Base-by-base conservation (phyloP, 345 rosid species). In the Clausena lansium region DNA sequence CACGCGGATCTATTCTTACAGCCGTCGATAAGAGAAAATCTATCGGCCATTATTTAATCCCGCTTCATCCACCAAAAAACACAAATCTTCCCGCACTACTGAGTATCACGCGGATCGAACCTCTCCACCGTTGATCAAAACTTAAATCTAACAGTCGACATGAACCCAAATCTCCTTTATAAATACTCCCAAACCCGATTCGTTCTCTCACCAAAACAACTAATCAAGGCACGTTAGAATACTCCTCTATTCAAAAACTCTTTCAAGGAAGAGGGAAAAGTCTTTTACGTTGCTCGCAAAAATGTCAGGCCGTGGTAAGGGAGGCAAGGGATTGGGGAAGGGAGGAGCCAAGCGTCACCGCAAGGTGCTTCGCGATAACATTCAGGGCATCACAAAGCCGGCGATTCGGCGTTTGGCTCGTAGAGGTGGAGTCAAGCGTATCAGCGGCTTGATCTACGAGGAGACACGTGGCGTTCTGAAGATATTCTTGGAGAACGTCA, bases 261-360 rank as follows among this genome's bases (percentile, higher is more conserved):
- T 52, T 52, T 52, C 7, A 1, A 17, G 57, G 22, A 1, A 17
- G 22, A 52, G 22, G 2, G 8, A 0, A 17, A 52, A 17, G 22
- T 13, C 15, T 45, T 45, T 11, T 11, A 45, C 54, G 0, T 28
- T 59, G 0, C 1, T 41, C 7, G 39, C 7, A 24, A 78, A 78
- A 74, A 87, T 87, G 92, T 87, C 90, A 0, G 92, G 92, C 0
- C 86, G 90, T 57, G 92, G 92, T 58, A 89, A 89, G 85, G 92
- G 92, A 47, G 92, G 92, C 0, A 88, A 88, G 81, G 92, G 92
- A 0, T 71, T 88, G 79, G 92, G 92, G 0, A 89, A 89, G 65
- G 92, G 92, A 59, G 92, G 92, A 59, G 92, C 90, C 0, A 89
- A 89, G 45, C 74, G 92, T 32, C 92, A 88, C 38, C 79, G 88